These are phyloP conservation scores for Fusarium sp. DNA, from an alignment of 2,329 filamentous ascomycete genomes.

Conservation along the genomic window DNA sequence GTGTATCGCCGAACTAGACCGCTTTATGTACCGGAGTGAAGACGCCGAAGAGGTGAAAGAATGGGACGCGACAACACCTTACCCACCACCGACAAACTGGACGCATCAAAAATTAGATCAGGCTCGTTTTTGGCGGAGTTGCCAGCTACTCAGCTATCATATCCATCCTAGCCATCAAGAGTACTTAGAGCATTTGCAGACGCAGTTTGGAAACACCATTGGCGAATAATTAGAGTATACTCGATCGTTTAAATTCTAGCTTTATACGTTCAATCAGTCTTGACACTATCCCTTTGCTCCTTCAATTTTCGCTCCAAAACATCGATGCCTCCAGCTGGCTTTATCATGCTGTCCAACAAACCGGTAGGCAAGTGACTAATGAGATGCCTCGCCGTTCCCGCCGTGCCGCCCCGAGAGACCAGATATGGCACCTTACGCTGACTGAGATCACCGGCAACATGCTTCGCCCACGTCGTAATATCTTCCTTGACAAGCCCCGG, in stretches of 20 bases:
- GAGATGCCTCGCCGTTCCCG: slow-evolving; percentile 3
- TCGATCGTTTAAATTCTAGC: accelerated
- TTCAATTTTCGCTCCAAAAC: slow-evolving; percentile 25
- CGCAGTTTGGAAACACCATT: background rate
- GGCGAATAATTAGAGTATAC: background rate
- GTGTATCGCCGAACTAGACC: background rate
- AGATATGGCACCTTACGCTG: slow-evolving; percentile 27
- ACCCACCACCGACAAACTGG: background rate
- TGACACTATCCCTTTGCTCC: background rate
- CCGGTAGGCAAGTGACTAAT: slow-evolving; percentile 28
- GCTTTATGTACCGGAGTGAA: background rate
- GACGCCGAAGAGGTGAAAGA: background rate
- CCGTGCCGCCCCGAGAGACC: slow-evolving; percentile 22
- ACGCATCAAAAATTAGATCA: background rate
- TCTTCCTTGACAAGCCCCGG: background rate
- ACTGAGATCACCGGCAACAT: slow-evolving; percentile 32
- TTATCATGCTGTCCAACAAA: slow-evolving; percentile 7
- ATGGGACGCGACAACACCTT: background rate
- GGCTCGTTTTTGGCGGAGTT: background rate
- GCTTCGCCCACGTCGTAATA: slow-evolving; percentile 24
- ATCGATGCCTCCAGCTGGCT: slow-evolving; percentile 28
- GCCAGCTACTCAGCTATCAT: background rate
- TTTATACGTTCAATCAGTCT: background rate
- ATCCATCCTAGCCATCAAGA: background rate
- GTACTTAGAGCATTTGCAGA: background rate